These are phyloP conservation scores for Linum tenue DNA, from an alignment of 345 rosid genomes.

Conservation along the genomic window DNA sequence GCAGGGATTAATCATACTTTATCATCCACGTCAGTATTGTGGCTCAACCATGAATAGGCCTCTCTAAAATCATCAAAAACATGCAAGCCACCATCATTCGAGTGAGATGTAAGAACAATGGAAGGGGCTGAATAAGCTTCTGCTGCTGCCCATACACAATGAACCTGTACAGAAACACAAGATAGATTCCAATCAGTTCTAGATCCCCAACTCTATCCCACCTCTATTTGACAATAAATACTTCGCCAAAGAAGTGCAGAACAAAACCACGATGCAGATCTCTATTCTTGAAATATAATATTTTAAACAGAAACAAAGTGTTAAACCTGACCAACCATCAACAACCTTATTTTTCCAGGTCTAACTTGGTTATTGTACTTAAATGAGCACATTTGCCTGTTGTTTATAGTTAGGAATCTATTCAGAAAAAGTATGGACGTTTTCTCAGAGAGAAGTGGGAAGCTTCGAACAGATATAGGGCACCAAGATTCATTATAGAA, in stretches of 20 bases:
- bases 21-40: slow-evolving; percentile 98
- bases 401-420: neutral
- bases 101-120: slow-evolving; percentile 74
- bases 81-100: slow-evolving; percentile 64
- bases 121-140: slow-evolving; percentile 99
- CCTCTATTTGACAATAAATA: neutral
- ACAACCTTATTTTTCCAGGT: neutral
- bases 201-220: neutral
- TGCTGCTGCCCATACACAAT: slow-evolving; percentile 99
- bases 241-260: neutral
- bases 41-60: slow-evolving; percentile 91
- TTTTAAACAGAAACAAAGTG: neutral
- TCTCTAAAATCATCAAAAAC: slow-evolving; percentile 99
- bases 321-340: neutral
- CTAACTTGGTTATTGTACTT: neutral
- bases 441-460: neutral
- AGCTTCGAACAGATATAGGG: neutral
- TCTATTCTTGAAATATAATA: too few relatives aligned
- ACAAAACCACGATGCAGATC: neutral
- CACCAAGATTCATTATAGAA: neutral
- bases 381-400: neutral
- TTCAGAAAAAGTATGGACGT: neutral
- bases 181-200: neutral
- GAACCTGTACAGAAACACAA: slow-evolving; percentile 42
- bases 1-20: slow-evolving; percentile 43